phyloP scores from a whole-genome alignment of 768 basidiomycete genomes.

The Boletus subparvulus region DNA sequence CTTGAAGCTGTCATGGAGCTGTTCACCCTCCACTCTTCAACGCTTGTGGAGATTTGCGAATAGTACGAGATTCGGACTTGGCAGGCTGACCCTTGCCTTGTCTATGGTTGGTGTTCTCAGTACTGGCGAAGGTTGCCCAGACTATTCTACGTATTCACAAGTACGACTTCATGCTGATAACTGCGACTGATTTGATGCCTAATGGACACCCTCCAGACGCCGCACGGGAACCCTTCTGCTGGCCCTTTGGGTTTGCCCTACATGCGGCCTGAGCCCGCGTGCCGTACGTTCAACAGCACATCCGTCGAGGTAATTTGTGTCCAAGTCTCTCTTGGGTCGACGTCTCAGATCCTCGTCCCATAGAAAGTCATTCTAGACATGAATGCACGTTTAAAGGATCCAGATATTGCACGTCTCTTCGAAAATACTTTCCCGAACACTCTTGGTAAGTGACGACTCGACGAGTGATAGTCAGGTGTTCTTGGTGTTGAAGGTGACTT shows the following conservation, averaged over 20 bases:
- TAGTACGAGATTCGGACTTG: constrained; percentile 24
- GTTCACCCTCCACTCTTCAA: constrained; percentile 1
- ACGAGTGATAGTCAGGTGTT: not conserved
- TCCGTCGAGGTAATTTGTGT: constrained; percentile 61
- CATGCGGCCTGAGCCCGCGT: constrained; percentile 68
- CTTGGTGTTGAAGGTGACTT: not conserved
- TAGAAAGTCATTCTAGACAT: constrained; percentile 76
- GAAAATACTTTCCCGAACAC: constrained; percentile 86
- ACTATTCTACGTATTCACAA: constrained; percentile 61
- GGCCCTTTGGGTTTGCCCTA: constrained; percentile 65
- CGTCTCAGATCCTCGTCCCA: not conserved
- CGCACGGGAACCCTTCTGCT: constrained; percentile 58
- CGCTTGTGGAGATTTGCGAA: constrained; percentile 9
- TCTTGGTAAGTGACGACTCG: constrained; percentile 47
- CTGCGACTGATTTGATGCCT: not conserved
- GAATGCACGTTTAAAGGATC: constrained; percentile 69
- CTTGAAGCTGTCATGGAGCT: constrained; percentile 1
- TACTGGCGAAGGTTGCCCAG: constrained; percentile 48
- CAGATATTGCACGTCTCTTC: constrained; percentile 74
- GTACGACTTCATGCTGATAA: constrained; percentile 26
- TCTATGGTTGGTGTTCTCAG: constrained; percentile 23
- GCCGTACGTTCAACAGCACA: constrained; percentile 74
- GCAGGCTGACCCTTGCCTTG: constrained; percentile 19
- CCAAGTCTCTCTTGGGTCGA: not conserved
- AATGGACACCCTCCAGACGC: constrained; percentile 36